Percentiles rank a stretch among this genome's conserved stretches.
phyloP scores from a whole-genome alignment of 2,329 filamentous ascomycete species.

The Cercospora zeina region DNA sequence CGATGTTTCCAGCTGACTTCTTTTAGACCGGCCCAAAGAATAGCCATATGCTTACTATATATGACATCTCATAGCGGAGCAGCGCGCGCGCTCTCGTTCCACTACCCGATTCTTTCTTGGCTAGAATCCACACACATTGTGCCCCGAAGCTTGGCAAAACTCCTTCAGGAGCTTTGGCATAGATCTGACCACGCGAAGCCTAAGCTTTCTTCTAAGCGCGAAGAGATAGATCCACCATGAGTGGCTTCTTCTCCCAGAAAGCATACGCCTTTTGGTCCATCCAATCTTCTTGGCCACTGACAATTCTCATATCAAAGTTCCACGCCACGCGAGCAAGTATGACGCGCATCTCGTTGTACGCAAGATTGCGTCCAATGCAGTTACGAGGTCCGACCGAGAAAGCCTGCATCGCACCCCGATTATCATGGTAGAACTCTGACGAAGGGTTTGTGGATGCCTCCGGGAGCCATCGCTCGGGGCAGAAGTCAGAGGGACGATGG shows the following conservation, averaged over 20 bases:
- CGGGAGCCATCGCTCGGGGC: conserved; percentile 39
- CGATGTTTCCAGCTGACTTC: too few species aligned
- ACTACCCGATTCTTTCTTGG: too few species aligned
- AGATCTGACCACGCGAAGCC: too few species aligned
- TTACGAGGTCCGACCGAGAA: conserved; percentile 19
- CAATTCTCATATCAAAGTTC: conserved; percentile 42
- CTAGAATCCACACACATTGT: too few species aligned
- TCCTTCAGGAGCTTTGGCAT: too few species aligned
- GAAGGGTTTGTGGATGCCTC: background rate
- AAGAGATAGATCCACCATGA: conserved; percentile 17
- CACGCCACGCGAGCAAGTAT: conserved; percentile 34
- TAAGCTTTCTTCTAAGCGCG: too few species aligned
- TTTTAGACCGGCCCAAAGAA: too few species aligned
- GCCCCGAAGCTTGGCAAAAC: too few species aligned
- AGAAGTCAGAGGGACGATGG: conserved; percentile 32
- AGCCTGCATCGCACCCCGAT: conserved; percentile 15
- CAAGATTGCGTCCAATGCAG: conserved; percentile 21
- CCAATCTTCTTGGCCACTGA: conserved; percentile 35
- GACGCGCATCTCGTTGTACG: conserved; percentile 20
- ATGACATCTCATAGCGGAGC: too few species aligned
- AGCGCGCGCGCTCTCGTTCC: too few species aligned
- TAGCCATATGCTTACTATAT: too few species aligned
- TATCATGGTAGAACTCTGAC: conserved; percentile 3
- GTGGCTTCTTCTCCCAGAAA: conserved; percentile 39
- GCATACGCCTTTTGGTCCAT: conserved; percentile 37